Conservation (phyloP, 140 eudicot species). For the Ambrosia hybrid region DNA sequence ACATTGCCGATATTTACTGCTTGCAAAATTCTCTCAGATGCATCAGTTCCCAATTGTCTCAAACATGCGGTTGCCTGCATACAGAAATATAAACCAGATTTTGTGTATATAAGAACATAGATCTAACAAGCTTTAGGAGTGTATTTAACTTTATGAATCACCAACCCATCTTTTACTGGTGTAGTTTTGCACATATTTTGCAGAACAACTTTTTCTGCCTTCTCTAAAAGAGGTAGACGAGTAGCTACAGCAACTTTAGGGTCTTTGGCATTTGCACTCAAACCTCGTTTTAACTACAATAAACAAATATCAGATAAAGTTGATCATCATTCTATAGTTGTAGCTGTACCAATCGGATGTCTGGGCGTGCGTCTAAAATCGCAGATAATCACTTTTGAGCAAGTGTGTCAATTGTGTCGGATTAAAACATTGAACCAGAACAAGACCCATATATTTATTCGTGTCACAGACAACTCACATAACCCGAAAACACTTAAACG, state of each 20-base stretch:
- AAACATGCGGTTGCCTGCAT: constrained; percentile 81
- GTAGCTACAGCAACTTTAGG: constrained; percentile 71
- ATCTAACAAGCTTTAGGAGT: background rate
- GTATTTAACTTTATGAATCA: constrained; percentile 5
- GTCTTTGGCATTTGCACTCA: constrained; percentile 61
- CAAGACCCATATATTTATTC: background rate
- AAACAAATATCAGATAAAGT: constrained; percentile 7
- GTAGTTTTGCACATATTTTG: constrained; percentile 44
- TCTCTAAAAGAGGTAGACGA: constrained; percentile 49
- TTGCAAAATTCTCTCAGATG: constrained; percentile 68
- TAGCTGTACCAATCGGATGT: too few species aligned
- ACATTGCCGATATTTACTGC: constrained; percentile 49
- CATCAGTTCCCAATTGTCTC: constrained; percentile 66
- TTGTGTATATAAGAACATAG: background rate
- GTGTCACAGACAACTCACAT: background rate
- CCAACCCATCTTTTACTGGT: constrained; percentile 78
- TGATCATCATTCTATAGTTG: background rate
- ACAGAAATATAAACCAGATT: constrained; percentile 13
- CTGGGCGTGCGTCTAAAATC: too few species aligned
- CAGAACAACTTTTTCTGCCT: constrained; percentile 67
- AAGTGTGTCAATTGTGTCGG: too few species aligned
- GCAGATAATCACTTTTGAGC: too few species aligned
- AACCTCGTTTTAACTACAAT: constrained; percentile 69
- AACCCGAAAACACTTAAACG: background rate
- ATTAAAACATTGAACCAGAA: background rate